Conservation (phyloP, 2,329 filamentous ascomycete species). For the Alternaria solani region DNA sequence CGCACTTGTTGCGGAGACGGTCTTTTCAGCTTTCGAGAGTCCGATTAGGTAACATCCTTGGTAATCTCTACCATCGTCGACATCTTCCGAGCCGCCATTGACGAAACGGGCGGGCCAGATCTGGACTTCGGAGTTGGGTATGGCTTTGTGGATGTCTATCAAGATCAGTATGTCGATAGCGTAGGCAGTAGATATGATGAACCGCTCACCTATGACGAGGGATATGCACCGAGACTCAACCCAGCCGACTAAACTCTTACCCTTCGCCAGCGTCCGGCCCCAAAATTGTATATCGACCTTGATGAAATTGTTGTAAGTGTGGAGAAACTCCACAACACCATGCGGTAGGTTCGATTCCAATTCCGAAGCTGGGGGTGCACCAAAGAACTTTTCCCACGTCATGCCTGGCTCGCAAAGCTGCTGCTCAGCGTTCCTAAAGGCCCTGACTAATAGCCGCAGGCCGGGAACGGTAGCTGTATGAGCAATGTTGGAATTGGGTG, state of each 20-base stretch:
- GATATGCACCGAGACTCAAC: constrained; percentile 67
- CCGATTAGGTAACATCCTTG: constrained; percentile 70
- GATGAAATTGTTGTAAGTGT: constrained; percentile 62
- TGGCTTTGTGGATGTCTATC: constrained; percentile 63
- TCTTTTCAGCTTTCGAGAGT: constrained; percentile 46
- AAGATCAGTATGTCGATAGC: constrained; percentile 2
- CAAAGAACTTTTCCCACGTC: constrained; percentile 44
- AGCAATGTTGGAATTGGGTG: constrained; percentile 68
- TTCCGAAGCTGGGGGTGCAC: background rate
- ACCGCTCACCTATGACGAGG: constrained; percentile 64
- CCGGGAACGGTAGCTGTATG: constrained; percentile 63
- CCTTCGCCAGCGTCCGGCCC: constrained; percentile 65
- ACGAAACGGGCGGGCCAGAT: constrained; percentile 71
- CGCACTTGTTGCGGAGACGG: background rate
- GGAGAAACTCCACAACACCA: constrained; percentile 58
- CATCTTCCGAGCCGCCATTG: constrained; percentile 22
- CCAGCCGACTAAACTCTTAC: constrained; percentile 68
- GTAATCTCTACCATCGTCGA: constrained; percentile 56
- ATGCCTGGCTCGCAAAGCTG: constrained; percentile 47
- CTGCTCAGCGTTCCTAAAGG: constrained; percentile 59
- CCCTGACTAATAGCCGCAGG: constrained; percentile 59
- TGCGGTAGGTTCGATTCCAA: background rate
- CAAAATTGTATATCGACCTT: constrained; percentile 72
- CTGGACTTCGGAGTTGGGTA: constrained; percentile 62
- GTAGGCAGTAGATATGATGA: too few species aligned